phyloP scores from a whole-genome alignment of 2,329 filamentous ascomycete species.

The Colletotrichum siamense region DNA sequence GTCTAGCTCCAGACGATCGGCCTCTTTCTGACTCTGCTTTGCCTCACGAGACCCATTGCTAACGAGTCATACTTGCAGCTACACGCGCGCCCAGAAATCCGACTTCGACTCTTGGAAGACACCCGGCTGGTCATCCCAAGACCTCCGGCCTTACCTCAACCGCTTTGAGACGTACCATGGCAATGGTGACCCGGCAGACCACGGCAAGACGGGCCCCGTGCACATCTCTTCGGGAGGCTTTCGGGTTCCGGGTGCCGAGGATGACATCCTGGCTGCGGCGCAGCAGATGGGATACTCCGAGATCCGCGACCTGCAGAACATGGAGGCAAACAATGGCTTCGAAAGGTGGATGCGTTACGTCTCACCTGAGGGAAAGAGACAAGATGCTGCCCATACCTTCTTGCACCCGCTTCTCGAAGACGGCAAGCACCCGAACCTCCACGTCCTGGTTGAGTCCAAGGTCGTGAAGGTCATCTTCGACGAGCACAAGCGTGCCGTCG shows the following conservation, averaged over 20 bases:
- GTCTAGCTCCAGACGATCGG: background rate
- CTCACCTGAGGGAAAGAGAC: conserved; percentile 41
- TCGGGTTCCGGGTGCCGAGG: conserved; percentile 37
- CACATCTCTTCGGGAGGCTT: conserved; percentile 53
- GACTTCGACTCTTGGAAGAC: conserved; percentile 60
- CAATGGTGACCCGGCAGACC: conserved; percentile 30
- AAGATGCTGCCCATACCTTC: conserved; percentile 33
- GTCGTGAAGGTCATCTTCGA: conserved; percentile 45
- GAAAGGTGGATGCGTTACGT: conserved; percentile 31
- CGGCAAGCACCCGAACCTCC: conserved; percentile 32
- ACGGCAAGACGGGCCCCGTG: conserved; percentile 53
- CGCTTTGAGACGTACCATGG: conserved; percentile 36
- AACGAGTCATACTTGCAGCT: conserved; percentile 30
- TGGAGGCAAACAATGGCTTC: conserved; percentile 45
- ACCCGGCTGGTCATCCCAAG: conserved; percentile 55
- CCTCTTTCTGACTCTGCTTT: background rate
- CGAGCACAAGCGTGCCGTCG: conserved; percentile 57
- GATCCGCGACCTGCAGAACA: conserved; percentile 53
- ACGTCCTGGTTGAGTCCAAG: conserved; percentile 35
- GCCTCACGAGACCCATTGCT: background rate
- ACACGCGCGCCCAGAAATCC: conserved; percentile 46
- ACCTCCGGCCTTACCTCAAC: conserved; percentile 55
- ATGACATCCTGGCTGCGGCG: conserved; percentile 52
- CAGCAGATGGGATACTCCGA: conserved; percentile 49
- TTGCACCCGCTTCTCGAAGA: conserved; percentile 33